Evolutionary conservation across 441 rosid genomes (phyloP).

Genomic region (Capsella rubella): DNA sequence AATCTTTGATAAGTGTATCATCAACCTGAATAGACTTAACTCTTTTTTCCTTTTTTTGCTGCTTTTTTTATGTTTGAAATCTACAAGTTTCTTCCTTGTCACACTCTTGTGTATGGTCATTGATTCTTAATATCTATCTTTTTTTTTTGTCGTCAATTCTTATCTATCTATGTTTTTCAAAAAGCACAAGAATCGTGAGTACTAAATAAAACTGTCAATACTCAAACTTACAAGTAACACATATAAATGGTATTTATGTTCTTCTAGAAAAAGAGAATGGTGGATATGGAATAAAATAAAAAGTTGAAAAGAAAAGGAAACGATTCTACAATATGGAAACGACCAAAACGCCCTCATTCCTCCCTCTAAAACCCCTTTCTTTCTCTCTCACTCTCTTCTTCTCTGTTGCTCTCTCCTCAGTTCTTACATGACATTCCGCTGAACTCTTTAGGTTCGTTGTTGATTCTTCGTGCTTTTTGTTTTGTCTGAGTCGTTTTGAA

Average conservation of each 20-base stretch:
- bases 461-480: constrained; percentile 1
- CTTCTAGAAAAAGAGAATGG: neutral
- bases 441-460: constrained; percentile 21
- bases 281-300: constrained; percentile 14
- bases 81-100: neutral
- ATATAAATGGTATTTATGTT: neutral
- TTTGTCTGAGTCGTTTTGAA: neutral
- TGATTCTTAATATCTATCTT: neutral
- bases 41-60: neutral
- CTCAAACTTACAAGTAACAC: neutral
- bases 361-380: constrained; percentile 32
- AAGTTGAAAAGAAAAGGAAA: neutral
- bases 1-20: neutral
- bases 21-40: neutral
- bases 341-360: constrained; percentile 32
- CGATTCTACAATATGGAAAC: neutral
- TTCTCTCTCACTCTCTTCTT: neutral
- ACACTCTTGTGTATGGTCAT: neutral
- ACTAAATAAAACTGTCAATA: neutral
- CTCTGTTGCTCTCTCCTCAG: constrained; percentile 13
- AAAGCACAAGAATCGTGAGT: neutral
- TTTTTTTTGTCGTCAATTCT: no score
- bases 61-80: neutral
- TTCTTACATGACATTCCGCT: constrained; percentile 17
- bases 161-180: neutral